These are phyloP conservation scores for Sporothrix humicola DNA, from an alignment of 2,329 filamentous ascomycete genomes.

Conservation along the genomic window DNA sequence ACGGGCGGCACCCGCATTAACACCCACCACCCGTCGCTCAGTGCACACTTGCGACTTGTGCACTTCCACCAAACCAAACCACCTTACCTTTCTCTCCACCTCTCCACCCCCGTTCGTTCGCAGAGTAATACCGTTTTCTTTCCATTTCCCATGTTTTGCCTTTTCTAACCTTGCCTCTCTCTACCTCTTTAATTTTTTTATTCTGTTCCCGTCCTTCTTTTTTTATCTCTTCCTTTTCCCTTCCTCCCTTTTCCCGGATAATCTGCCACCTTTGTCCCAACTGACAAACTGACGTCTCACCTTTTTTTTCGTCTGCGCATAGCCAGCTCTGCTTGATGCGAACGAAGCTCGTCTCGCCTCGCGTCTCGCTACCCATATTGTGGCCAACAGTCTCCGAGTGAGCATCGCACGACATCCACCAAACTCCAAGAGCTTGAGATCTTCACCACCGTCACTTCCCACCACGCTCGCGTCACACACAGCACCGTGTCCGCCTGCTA, in stretches of 20 bases:
- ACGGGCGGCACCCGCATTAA: slow-evolving; percentile 42
- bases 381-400: too few relatives aligned
- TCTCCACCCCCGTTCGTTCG: slow-evolving; percentile 32
- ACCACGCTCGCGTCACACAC: not conserved
- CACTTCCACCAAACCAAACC: slow-evolving; percentile 18
- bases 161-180: not conserved
- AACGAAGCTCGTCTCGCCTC: not conserved
- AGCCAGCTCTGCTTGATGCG: not conserved
- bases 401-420: slow-evolving; percentile 12
- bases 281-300: slow-evolving; percentile 14
- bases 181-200: slow-evolving; percentile 3
- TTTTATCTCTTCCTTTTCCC: not conserved
- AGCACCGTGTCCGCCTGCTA: not conserved
- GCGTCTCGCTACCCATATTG: not conserved
- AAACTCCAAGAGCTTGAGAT: not conserved
- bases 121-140: slow-evolving; percentile 1
- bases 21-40: slow-evolving; percentile 36
- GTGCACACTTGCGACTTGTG: not conserved
- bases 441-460: not conserved
- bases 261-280: slow-evolving; percentile 4
- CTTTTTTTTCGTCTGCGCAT: not conserved
- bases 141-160: slow-evolving; percentile 25
- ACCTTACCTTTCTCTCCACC: slow-evolving; percentile 28
- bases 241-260: slow-evolving; percentile 17
- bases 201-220: slow-evolving; percentile 4